A percentile compares a stretch with the other conserved stretches of the same genome.
Evolutionary conservation across 305 asterid species (phyloP).

Genomic region (Caryopteris hybrid): DNA sequence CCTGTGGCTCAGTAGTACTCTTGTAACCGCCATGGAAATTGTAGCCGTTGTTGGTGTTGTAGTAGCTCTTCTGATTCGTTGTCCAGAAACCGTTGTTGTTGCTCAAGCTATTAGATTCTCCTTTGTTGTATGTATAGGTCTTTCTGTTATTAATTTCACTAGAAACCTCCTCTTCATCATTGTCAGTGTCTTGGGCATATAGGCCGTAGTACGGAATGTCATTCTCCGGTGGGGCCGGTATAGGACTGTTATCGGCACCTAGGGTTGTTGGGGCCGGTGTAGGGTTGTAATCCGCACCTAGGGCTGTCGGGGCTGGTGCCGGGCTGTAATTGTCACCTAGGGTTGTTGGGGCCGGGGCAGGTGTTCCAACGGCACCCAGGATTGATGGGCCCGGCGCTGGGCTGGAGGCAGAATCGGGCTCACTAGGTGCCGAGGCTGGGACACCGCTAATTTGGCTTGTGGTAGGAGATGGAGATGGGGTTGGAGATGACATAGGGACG

Average conservation of each 20-base stretch:
- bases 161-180: slow-evolving; percentile 26
- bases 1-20: slow-evolving; percentile 31
- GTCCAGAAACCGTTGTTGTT: slow-evolving; percentile 25
- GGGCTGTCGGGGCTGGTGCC: slow-evolving; percentile 13
- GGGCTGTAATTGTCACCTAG: not conserved
- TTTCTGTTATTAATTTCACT: slow-evolving; percentile 12
- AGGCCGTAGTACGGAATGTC: slow-evolving; percentile 30
- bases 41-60: slow-evolving; percentile 13
- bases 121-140: slow-evolving; percentile 2
- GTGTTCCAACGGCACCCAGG: not conserved
- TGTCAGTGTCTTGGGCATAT: slow-evolving; percentile 23
- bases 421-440: slow-evolving; percentile 21
- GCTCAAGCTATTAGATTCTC: not conserved
- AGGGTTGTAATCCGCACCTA: not conserved
- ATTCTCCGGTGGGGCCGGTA: slow-evolving; percentile 20
- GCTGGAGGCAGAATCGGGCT: not conserved
- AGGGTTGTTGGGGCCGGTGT: slow-evolving; percentile 16
- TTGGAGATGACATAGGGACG: slow-evolving; percentile 15
- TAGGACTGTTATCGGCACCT: not conserved
- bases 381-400: slow-evolving; percentile 21
- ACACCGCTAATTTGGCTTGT: slow-evolving; percentile 14
- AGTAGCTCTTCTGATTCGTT: slow-evolving; percentile 7
- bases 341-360: slow-evolving; percentile 23
- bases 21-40: slow-evolving; percentile 4
- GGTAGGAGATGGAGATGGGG: slow-evolving; percentile 27